Evolutionary conservation across 1,284 basidiomycete species (phyloP), one percentile per base, ranked within the genome.

Genomic region (Caloboletus inedulis): DNA sequence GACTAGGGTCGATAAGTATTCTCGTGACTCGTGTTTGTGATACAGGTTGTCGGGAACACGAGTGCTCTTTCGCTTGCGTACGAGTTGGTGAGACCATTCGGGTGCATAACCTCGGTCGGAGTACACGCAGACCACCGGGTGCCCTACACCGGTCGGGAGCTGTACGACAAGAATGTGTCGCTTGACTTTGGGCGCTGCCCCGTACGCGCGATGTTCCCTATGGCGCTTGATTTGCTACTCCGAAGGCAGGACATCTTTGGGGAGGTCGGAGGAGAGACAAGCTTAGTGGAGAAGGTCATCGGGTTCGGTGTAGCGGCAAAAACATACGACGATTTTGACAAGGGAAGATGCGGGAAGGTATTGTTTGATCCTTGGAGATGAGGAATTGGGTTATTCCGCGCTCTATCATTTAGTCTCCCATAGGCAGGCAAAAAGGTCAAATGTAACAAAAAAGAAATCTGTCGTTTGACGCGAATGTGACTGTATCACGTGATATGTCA

Each of bases 171-270:
- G 72, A 94, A 94, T 64, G 77, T 87, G 6, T 85, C 84, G 2
- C 74, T 91, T 49, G 85, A 89, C 60, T 94, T 93, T 65, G 94
- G 93, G 9, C 79, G 93, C 16, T 96, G 93, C 64, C 91, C 91
- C 16, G 92, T 91, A 7, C 79, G 86, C 14, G 82, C 87, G 1
- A 85, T 92, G 77, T 87, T 91, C 59, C 84, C 84, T 3, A 71
- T 81, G 50, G 90, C 89, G 0, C 76, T 89, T 36, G 82, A 87
- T 61, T 70, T 94, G 21, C 70, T 94, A 70, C 73, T 84, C 39
- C 81, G 81, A 60, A 73, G 83, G 34, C 85, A 86, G 62, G 84
- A 88, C 59, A 74, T 89, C 1, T 85, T 91, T 57, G 85, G 82
- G 23, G 70, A 72, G 9, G 74, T 88, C 0, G 86, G 87, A 4